Conservation (phyloP, 441 rosid genomes). For the Gossypium davidsonii region DNA sequence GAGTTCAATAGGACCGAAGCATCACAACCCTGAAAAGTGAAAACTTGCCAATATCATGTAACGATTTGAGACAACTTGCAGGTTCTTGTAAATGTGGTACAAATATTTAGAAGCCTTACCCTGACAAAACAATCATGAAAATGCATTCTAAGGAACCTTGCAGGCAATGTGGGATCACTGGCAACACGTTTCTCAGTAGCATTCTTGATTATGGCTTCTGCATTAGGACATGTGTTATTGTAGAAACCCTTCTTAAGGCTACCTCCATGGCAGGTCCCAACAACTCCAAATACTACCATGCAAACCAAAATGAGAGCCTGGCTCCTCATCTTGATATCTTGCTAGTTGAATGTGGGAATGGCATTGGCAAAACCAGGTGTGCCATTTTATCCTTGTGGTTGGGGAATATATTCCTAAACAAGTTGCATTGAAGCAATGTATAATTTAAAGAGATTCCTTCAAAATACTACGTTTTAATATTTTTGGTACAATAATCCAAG, state of each 20-base stretch:
- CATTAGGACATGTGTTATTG: constrained; percentile 13
- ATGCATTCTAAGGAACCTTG: constrained; percentile 47
- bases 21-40: constrained; percentile 53
- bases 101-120: constrained; percentile 18
- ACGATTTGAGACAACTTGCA: neutral
- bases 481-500: too few relatives aligned
- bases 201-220: constrained; percentile 23
- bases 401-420: neutral
- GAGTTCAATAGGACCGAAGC: constrained; percentile 51
- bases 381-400: constrained; percentile 11
- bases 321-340: neutral
- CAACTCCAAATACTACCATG: neutral
- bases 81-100: neutral
- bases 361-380: neutral
- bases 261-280: constrained; percentile 9
- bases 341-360: neutral
- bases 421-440: constrained; percentile 1
- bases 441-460: too few relatives aligned
- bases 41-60: neutral
- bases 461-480: too few relatives aligned
- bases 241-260: constrained; percentile 29
- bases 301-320: neutral
- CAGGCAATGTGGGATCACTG: constrained; percentile 25
- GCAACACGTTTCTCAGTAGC: constrained; percentile 27
- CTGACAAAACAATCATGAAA: constrained; percentile 50